These are phyloP conservation scores for Nicotiana benthamiana DNA, from an alignment of 257 asterid species.

Conservation along the genomic window DNA sequence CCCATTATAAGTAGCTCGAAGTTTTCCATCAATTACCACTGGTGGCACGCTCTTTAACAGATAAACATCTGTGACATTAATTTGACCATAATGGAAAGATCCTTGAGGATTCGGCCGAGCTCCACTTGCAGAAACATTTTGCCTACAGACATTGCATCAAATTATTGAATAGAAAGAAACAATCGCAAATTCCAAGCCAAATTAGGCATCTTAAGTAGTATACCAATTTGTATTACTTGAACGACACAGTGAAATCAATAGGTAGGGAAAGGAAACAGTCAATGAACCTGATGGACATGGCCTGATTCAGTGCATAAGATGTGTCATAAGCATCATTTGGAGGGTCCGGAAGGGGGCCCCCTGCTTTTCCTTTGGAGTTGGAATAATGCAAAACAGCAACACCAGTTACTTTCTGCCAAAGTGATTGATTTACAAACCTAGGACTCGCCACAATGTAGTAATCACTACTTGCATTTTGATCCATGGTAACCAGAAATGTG, in stretches of 20 bases:
- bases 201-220: neutral
- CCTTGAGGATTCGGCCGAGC: constrained; percentile 99
- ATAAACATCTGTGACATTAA: constrained; percentile 68
- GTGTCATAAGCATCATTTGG: constrained; percentile 62
- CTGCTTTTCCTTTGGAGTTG: constrained; percentile 61
- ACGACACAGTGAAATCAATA: neutral
- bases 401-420: constrained; percentile 90
- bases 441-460: constrained; percentile 93
- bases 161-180: neutral
- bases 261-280: neutral
- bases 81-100: constrained; percentile 78
- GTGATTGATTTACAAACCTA: constrained; percentile 74
- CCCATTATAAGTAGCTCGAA: constrained; percentile 64
- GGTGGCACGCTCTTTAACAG: constrained; percentile 52
- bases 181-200: neutral
- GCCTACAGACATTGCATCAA: constrained; percentile 40
- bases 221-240: neutral
- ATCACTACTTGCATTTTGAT: constrained; percentile 95
- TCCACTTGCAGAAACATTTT: constrained; percentile 83
- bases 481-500: constrained; percentile 74
- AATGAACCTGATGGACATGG: constrained; percentile 69
- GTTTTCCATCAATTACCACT: constrained; percentile 48
- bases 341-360: constrained; percentile 90
- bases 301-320: constrained; percentile 70
- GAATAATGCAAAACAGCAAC: constrained; percentile 83